Conservation (phyloP, 1,284 basidiomycete genomes). For the Malassezia globosa region DNA sequence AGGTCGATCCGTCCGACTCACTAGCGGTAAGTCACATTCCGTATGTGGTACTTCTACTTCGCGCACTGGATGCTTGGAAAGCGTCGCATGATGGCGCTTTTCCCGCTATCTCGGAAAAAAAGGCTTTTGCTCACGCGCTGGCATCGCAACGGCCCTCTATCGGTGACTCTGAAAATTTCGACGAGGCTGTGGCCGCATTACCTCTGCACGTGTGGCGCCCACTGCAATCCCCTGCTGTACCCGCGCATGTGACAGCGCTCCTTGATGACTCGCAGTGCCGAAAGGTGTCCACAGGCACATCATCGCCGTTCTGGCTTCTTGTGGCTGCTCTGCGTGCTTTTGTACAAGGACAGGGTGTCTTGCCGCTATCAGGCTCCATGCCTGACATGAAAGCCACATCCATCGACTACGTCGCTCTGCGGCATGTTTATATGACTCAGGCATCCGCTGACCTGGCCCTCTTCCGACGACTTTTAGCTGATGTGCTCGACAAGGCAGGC, state of each 20-base stretch:
- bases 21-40: constrained; percentile 38
- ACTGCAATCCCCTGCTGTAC: constrained; percentile 24
- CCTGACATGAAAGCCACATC: constrained; percentile 96
- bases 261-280: constrained; percentile 56
- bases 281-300: constrained; percentile 30
- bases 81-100: constrained; percentile 35
- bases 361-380: constrained; percentile 59
- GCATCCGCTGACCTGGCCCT: constrained; percentile 59
- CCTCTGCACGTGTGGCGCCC: constrained; percentile 42
- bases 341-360: constrained; percentile 41
- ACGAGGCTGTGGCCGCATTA: constrained; percentile 49
- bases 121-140: constrained; percentile 63
- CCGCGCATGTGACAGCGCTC: constrained; percentile 24
- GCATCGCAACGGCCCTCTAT: constrained; percentile 56
- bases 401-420: constrained; percentile 64
- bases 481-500: constrained; percentile 37
- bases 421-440: constrained; percentile 62
- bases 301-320: constrained; percentile 65
- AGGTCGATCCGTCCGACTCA: constrained; percentile 27
- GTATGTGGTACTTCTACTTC: constrained; percentile 51
- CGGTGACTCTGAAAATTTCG: constrained; percentile 86
- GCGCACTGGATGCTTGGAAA: constrained; percentile 71
- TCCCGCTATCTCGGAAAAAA: constrained; percentile 60
- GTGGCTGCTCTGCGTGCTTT: constrained; percentile 63
- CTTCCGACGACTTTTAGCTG: constrained; percentile 47